Base-by-base conservation (phyloP, 768 basidiomycete species). In the Pleurotus giganteus region DNA sequence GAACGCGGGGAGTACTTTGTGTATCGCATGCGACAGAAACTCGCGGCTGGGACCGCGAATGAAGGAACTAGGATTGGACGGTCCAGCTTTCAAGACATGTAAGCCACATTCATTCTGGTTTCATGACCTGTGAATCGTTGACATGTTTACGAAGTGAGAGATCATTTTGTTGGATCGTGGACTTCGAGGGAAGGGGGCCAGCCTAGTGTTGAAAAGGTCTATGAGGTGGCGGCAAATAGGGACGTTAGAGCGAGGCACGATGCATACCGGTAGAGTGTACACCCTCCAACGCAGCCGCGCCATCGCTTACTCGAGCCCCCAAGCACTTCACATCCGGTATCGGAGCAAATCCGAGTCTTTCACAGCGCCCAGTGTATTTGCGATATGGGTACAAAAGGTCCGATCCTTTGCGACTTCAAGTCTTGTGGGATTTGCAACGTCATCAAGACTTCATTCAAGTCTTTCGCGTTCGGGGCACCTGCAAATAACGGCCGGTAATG, bases 301-400 rank as follows among this genome's bases (percentile, higher is more conserved):
- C 44, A n/a, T 34, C n/a, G 34, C 24, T 41, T 43, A 45, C 44
- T 26, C 45, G 2, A 53, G 59, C 58, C 5, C 59, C 50, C 4
- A 27, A 45, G 23, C 21, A 49, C 45, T 27, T 60, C 41, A 58
- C 50, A 26, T 17, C 47, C 29, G 9, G 26, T 66, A 15, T 49
- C 45, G 13, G 49, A 64, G 58, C 74, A 82, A 60, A 71, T 85
- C 50, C 76, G 80, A 59, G 83, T 80, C 34, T 87, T 84, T 61
- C 81, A 87, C 57, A 78, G 82, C 54, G 74, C 82, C 2, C 84
- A 85, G 57, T 86, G 84, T 61, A 83, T 88, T 37, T 88, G 85
- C 69, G 83, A 88, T 64, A 69, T 88, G 57, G 85, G 85, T 6
- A 74, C 74, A 13, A 82, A 81, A 56, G 76, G 77, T 28, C 64